A percentile compares a stretch with the other conserved stretches of the same genome.
Conservation (phyloP, 176 grass and related monocot genomes). For the Triticum timopheevii region DNA sequence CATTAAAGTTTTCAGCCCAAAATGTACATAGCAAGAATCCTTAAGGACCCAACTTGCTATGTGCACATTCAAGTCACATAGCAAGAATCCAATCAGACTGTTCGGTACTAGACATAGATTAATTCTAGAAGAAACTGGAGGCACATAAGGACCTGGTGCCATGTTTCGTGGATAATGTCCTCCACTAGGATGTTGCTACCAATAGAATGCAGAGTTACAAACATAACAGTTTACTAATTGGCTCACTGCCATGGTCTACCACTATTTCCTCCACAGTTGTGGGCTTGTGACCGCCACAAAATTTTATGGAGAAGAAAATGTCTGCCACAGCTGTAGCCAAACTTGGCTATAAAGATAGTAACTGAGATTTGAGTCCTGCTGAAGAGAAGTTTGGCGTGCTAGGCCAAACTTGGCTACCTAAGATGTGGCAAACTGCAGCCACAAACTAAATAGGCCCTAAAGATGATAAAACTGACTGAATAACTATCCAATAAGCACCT, state of each 20-base stretch:
- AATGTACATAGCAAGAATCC: not conserved
- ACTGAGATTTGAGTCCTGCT: not conserved
- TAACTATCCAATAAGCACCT: conserved; percentile 13
- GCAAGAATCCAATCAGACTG: not conserved
- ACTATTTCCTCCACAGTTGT: not conserved
- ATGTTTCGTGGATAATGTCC: not conserved
- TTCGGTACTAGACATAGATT: not conserved
- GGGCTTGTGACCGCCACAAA: not conserved
- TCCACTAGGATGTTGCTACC: not conserved
- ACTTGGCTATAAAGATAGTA: not conserved
- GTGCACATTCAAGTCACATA: not conserved
- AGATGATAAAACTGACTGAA: conserved; percentile 24
- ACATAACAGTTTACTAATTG: not conserved
- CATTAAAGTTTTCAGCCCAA: not conserved
- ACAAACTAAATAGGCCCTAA: not conserved
- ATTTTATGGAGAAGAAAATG: not conserved
- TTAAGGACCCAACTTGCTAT: too few species aligned
- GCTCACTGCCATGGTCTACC: not conserved
- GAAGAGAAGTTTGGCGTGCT: not conserved
- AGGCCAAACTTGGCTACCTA: not conserved
- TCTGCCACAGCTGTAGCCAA: not conserved
- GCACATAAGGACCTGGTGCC: not conserved
- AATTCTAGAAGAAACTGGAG: not conserved
- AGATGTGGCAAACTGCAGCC: not conserved
- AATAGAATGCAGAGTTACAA: not conserved